Evolutionary conservation across 2,329 filamentous ascomycete genomes (phyloP), one percentile per base, ranked within the genome.

Genomic region (Elsinoe fawcettii): DNA sequence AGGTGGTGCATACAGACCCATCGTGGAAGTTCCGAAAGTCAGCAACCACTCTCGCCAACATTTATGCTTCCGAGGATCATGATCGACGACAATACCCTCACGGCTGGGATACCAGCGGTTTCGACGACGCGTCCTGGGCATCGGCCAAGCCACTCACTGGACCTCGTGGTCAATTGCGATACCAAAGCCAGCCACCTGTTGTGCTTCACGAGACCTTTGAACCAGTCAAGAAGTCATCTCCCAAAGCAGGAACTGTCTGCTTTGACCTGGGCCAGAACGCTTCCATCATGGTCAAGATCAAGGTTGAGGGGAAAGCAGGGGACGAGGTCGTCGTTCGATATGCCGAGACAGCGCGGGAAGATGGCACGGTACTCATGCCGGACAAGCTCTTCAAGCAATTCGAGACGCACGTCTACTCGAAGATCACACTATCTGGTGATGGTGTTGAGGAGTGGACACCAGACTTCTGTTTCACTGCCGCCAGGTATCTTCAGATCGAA

Each of bases 391-490:
- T 73, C 63, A 68, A 67, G 43, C 61, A 73, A 27, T 70, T 70
- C 25, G 67, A 70, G 57, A 69, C 65, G 54, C 64, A 66, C 9
- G 72, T 75, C 7, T 74, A 72, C 62, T 73, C 70, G 23, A 73
- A 70, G 5, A 64, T 73, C 55, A 70, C 65, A 0, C 62, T 74
- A 1, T 60, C 65, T 1, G 70, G 71, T 0, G 64, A 57, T 0
- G 67, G 64, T 0, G 49, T 61, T 0, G 70, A 74, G 55, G 62
- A 60, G 5, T 74, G 71, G 72, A 63, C 66, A 34, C 72, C 73
- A 0, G 72, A 74, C 59, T 74, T 74, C 58, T 71, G 68, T 61
- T 74, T 74, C 60, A 75, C 72, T 2, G 70, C 70, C 41, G 72
- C 72, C 1, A 66, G 71, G 0, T 74, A 74, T 51, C 72, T 74